Conservation (phyloP, 805 yeast genomes). For the Ogataea nitratoaversa region DNA sequence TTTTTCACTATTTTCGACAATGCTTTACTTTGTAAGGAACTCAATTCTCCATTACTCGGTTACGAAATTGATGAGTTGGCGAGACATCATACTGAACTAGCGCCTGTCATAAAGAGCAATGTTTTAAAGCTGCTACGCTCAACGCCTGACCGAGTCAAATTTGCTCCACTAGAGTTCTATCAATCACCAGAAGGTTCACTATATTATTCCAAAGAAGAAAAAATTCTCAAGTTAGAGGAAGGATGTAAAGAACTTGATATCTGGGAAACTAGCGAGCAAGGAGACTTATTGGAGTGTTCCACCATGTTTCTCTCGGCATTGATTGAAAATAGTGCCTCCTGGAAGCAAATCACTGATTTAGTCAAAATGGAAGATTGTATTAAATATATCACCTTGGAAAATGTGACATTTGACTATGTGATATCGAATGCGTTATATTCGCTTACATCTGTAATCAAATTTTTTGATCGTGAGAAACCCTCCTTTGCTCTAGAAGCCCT, state of each 20-base stretch:
- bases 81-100: slow-evolving; percentile 75
- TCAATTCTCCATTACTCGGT: slow-evolving; percentile 57
- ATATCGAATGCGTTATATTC: slow-evolving; percentile 51
- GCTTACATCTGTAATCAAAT: slow-evolving; percentile 49
- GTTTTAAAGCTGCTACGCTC: slow-evolving; percentile 41
- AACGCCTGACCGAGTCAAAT: slow-evolving; percentile 36
- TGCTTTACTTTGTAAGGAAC: slow-evolving; percentile 46
- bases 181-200: slow-evolving; percentile 36
- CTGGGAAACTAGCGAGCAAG: slow-evolving; percentile 51
- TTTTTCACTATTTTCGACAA: slow-evolving; percentile 50
- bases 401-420: slow-evolving; percentile 60
- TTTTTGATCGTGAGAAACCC: slow-evolving; percentile 52
- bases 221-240: slow-evolving; percentile 38
- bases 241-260: slow-evolving; percentile 36
- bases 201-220: slow-evolving; percentile 39
- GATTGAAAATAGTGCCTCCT: slow-evolving; percentile 46
- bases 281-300: slow-evolving; percentile 47
- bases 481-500: slow-evolving; percentile 39
- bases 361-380: slow-evolving; percentile 43
- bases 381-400: slow-evolving; percentile 42
- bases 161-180: slow-evolving; percentile 42
- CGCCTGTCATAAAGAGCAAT: slow-evolving; percentile 51
- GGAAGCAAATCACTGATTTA: slow-evolving; percentile 38
- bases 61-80: slow-evolving; percentile 72
- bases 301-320: slow-evolving; percentile 48